Evolutionary conservation across 495 filamentous ascomycete genomes (phyloP).

Genomic region (Aspergillus coremiiformis): DNA sequence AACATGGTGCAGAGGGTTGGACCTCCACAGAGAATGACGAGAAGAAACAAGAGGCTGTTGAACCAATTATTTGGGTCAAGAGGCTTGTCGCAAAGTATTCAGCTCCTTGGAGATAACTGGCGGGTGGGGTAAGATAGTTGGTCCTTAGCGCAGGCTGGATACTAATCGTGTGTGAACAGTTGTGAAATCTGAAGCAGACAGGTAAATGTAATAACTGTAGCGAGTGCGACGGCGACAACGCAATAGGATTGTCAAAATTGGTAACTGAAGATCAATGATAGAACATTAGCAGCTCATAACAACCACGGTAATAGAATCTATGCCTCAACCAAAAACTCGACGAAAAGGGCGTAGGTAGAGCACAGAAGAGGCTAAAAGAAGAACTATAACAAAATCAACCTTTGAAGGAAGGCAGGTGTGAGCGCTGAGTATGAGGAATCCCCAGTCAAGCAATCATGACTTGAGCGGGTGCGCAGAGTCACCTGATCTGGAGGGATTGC

Average conservation of each 20-base stretch:
- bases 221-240: neutral
- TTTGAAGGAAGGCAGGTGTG: neutral
- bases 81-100: neutral
- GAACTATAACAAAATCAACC: neutral
- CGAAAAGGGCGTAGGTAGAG: neutral
- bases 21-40: neutral
- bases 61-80: neutral
- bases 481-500: slow-evolving; percentile 10
- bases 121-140: neutral
- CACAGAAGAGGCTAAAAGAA: neutral
- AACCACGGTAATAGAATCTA: neutral
- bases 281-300: slow-evolving; percentile 3
- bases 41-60: neutral
- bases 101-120: neutral
- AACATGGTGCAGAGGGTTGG: slow-evolving; percentile 58
- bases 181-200: neutral
- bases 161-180: neutral
- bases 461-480: slow-evolving; percentile 7
- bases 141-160: neutral
- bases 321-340: neutral
- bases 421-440: neutral
- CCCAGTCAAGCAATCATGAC: slow-evolving; percentile 3
- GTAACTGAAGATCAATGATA: slow-evolving; percentile 1
- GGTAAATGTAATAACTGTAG: neutral
- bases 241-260: neutral